Base-by-base conservation (phyloP, 345 rosid species). In the Lepidium sativum region DNA sequence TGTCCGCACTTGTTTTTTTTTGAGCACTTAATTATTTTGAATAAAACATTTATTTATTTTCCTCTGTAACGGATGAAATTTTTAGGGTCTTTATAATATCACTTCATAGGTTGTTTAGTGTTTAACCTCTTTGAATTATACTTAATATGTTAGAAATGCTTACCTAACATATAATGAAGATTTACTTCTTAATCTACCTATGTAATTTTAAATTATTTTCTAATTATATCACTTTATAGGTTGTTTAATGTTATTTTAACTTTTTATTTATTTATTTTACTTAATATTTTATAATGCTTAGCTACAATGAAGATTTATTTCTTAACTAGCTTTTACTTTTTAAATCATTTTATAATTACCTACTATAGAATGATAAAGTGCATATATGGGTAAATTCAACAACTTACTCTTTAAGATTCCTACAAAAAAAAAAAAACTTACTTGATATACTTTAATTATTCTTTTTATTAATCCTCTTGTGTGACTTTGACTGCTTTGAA, bases 1-100 rank as follows among this genome's bases (percentile, higher is more conserved):
- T 67, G 58, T 50, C 73, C 52, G 31, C 57, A 59, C 67, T 37
- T 35, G 14, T 1, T 3, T 13, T 44, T 38, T 40, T n/a, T n/a
- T 60, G 9, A 48, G 23, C 49, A 48, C 13, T 54, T 58, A 49
- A 12, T 69, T 16, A 50, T n/a, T 23, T n/a, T 42, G 33, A 55
- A 23, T 11, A 56, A 45, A 37, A 37, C 8, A 44, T 34, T 44
- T 54, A 4, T 31, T 47, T n/a, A n/a, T n/a, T 48, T 27, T 31
- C 16, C 2, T 54, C 16, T 39, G 8, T 33, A 44, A 44, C 63
- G 71, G 63, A 55, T 55, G 27, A 23, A 35, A 34, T 13, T 25
- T 61, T 61, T 61, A 61, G 74, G 35, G 25, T 50, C 67, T 42
- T n/a, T n/a, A n/a, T n/a, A n/a, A n/a, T n/a, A n/a, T n/a, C n/a